Evolutionary conservation across 2,329 filamentous ascomycete species (phyloP).

Genomic region (Penicillium oxalicum): DNA sequence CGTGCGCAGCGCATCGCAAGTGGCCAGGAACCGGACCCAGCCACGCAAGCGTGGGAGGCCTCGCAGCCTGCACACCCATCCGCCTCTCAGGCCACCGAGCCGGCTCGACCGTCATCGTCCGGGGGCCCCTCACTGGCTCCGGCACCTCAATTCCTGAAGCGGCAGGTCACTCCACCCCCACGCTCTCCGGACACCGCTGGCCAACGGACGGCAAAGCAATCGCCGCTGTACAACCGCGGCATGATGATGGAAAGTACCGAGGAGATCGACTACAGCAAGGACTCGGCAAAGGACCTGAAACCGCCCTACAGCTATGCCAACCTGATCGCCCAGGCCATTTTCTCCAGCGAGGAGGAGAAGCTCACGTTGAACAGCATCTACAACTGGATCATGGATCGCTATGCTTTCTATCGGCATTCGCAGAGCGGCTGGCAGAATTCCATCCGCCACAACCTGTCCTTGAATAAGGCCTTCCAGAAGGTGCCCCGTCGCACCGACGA

Average conservation of each 20-base stretch:
- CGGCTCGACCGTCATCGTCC: slow-evolving; percentile 19
- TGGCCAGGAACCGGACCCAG: slow-evolving; percentile 31
- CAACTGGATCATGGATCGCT: slow-evolving; percentile 81
- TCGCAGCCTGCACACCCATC: slow-evolving; percentile 36
- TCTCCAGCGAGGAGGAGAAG: slow-evolving; percentile 79
- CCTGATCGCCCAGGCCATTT: slow-evolving; percentile 92
- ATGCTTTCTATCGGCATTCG: slow-evolving; percentile 85
- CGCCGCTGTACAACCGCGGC: slow-evolving; percentile 45
- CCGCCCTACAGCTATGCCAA: slow-evolving; percentile 95
- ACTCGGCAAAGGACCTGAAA: slow-evolving; percentile 84
- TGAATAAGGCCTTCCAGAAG: slow-evolving; percentile 94
- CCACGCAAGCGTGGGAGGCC: slow-evolving; percentile 31
- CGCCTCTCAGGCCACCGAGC: slow-evolving; percentile 18
- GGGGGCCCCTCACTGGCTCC: slow-evolving; percentile 37
- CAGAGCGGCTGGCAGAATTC: slow-evolving; percentile 97
- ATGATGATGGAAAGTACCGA: slow-evolving; percentile 51
- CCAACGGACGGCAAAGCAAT: slow-evolving; percentile 39
- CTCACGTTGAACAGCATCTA: slow-evolving; percentile 91
- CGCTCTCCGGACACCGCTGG: slow-evolving; percentile 38
- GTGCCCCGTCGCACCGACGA: slow-evolving; percentile 88
- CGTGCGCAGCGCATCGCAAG: slow-evolving; percentile 51
- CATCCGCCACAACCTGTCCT: slow-evolving; percentile 89
- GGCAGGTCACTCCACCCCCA: slow-evolving; percentile 38
- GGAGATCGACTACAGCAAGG: slow-evolving; percentile 58
- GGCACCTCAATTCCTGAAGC: slow-evolving; percentile 40